Evolutionary conservation across 176 grass and related monocot genomes (phyloP).

Genomic region (Oryza meyeriana): DNA sequence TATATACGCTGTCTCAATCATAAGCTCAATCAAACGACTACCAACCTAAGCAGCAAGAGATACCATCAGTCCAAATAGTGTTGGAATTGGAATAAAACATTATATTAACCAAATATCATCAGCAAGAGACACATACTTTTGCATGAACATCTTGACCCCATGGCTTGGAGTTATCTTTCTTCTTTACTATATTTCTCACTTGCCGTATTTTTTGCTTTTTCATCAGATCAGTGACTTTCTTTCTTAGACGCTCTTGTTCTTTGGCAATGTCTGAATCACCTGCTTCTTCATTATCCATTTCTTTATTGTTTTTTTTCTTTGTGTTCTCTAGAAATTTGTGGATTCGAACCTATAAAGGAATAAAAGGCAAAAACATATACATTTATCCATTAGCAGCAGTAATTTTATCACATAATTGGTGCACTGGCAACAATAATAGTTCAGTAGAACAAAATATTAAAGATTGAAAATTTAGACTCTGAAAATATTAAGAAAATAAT

Average conservation of each 20-base stretch:
- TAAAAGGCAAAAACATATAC: conserved; percentile 23
- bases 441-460: neutral
- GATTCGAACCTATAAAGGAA: conserved; percentile 62
- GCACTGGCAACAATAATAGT: neutral
- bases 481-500: neutral
- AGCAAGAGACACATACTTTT: conserved; percentile 52
- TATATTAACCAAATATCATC: conserved; percentile 5
- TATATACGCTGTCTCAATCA: conserved; percentile 90
- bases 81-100: neutral
- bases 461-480: neutral
- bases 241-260: conserved; percentile 69
- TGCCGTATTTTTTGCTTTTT: conserved; percentile 75
- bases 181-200: conserved; percentile 69
- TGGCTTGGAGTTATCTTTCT: conserved; percentile 66
- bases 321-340: conserved; percentile 88
- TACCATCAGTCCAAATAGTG: neutral
- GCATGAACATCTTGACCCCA: conserved; percentile 95
- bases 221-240: conserved; percentile 81
- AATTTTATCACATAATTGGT: neutral
- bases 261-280: conserved; percentile 38
- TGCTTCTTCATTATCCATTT: conserved; percentile 45
- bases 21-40: conserved; percentile 89
- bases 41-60: conserved; percentile 67
- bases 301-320: conserved; percentile 61
- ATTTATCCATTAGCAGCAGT: neutral